Evolutionary conservation across 805 yeast species (phyloP).

Genomic region (Jamesozyma gamospora): DNA sequence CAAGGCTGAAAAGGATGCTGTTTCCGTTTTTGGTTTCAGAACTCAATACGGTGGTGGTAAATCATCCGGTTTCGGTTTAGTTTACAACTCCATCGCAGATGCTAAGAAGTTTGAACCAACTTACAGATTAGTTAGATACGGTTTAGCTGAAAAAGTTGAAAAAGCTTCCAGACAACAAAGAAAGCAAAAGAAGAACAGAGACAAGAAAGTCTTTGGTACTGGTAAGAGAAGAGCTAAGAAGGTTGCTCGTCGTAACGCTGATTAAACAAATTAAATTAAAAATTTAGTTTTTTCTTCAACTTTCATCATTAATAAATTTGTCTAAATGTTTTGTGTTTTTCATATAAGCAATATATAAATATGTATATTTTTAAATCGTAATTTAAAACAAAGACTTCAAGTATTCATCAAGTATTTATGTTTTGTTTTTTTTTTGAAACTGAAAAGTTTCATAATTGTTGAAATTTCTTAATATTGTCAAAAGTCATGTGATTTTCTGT

Average conservation of each 20-base stretch:
- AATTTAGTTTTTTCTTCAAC: slow-evolving; percentile 2
- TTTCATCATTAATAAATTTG: slow-evolving; percentile 1
- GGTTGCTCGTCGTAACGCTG: slow-evolving; percentile 84
- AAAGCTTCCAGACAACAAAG: slow-evolving; percentile 99
- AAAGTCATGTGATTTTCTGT: not conserved
- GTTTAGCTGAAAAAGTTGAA: slow-evolving; percentile 91
- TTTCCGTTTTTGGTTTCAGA: slow-evolving; percentile 98
- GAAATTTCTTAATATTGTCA: too few relatives aligned
- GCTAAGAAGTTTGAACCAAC: slow-evolving; percentile 98
- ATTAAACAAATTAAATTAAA: slow-evolving; percentile 33
- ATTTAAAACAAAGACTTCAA: slow-evolving; percentile 3
- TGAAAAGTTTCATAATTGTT: too few relatives aligned
- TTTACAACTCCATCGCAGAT: slow-evolving; percentile 95
- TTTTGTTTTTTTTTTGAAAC: too few relatives aligned
- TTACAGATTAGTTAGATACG: slow-evolving; percentile 98
- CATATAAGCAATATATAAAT: slow-evolving; percentile 1
- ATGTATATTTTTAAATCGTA: slow-evolving; percentile 3
- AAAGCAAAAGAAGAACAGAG: slow-evolving; percentile 99
- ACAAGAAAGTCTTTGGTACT: slow-evolving; percentile 97
- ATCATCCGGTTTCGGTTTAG: slow-evolving; percentile 98
- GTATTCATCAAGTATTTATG: not conserved
- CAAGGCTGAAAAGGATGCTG: slow-evolving; percentile 89
- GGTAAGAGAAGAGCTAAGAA: slow-evolving; percentile 89
- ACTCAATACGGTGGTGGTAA: slow-evolving; percentile 99
- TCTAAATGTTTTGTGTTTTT: slow-evolving; percentile 3